Base-by-base conservation (phyloP, 345 rosid genomes). In the Gynandropsis gynandra region DNA sequence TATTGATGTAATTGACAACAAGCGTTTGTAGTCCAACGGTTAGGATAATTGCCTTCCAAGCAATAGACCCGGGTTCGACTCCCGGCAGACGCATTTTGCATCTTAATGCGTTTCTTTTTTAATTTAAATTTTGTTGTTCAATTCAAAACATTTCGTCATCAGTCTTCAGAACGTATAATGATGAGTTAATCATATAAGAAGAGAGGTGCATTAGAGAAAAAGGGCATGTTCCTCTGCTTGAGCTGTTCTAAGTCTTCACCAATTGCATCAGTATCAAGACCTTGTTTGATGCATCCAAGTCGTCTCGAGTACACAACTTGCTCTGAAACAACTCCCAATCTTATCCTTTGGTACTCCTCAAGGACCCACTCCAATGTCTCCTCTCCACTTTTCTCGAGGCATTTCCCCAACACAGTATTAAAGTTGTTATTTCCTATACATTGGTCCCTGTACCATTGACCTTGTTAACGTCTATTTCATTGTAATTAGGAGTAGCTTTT, bases 61-160 rank as follows among this genome's bases (percentile, higher is more conserved):
- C 76, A 81, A 81, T 79, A 85, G 82, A 77, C 76, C 85, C 81
- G 81, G 89, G 81, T 80, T 80, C 87, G 90, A 82, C 85, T 82
- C 81, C 86, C 81, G 92, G 85, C 82, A 78, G 58, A 80, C 85
- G 79, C 87, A 81, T 14, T 31, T 24, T 24, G n/a, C n/a, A n/a
- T n/a, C n/a, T n/a, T n/a, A n/a, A n/a, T n/a, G n/a, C n/a, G n/a
- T n/a, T n/a, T n/a, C n/a, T n/a, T n/a, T n/a, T n/a, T n/a, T n/a
- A n/a, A n/a, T n/a, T n/a, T n/a, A n/a, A n/a, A n/a, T n/a, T n/a
- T n/a, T n/a, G n/a, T n/a, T n/a, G n/a, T n/a, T n/a, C n/a, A n/a
- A n/a, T n/a, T n/a, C n/a, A n/a, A n/a, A n/a, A n/a, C n/a, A n/a
- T n/a, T n/a, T n/a, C n/a, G n/a, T n/a, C n/a, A n/a, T n/a, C n/a